Percentiles rank a stretch among this genome's conserved stretches.
These are phyloP conservation scores for Cryptomeria japonica DNA, from an alignment of 75 land plant species.

Conservation along the genomic window DNA sequence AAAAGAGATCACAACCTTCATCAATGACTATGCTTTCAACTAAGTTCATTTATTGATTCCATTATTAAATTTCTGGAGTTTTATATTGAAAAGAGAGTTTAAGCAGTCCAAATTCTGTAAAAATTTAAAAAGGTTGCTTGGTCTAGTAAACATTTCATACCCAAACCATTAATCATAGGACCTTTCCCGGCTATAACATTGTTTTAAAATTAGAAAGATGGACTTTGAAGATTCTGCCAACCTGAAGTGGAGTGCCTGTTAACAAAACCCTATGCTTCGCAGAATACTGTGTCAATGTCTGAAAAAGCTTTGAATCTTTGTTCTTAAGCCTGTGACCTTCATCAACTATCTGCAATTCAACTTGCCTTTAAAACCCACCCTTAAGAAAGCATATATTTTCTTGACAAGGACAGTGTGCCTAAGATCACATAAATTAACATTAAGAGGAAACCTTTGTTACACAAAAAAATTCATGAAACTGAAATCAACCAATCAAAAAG, in stretches of 20 bases:
- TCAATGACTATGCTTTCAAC: not conserved
- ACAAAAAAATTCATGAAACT: not conserved
- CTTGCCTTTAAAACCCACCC: not conserved
- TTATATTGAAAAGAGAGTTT: not conserved
- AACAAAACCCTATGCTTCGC: slow-evolving; percentile 84
- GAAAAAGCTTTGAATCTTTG: slow-evolving; percentile 97
- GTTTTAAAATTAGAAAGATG: not conserved
- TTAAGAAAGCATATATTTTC: not conserved
- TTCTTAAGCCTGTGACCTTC: slow-evolving; percentile 99
- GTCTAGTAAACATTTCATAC: not conserved
- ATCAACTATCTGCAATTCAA: slow-evolving; percentile 81
- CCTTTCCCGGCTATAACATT: not conserved
- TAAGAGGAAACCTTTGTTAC: not conserved
- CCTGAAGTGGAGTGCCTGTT: slow-evolving; percentile 99
- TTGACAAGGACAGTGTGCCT: not conserved
- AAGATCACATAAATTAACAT: not conserved
- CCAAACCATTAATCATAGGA: not conserved
- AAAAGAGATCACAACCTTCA: not conserved
- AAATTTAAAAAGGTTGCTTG: not conserved
- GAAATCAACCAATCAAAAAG: not conserved
- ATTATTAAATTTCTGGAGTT: not conserved
- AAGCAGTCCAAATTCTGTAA: not conserved
- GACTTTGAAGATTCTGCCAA: slow-evolving; percentile 17
- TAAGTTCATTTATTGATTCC: not conserved
- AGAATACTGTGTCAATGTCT: slow-evolving; percentile 63